phyloP scores from a whole-genome alignment of 2,329 filamentous ascomycete species.

The Chaetothyriales sp. region DNA sequence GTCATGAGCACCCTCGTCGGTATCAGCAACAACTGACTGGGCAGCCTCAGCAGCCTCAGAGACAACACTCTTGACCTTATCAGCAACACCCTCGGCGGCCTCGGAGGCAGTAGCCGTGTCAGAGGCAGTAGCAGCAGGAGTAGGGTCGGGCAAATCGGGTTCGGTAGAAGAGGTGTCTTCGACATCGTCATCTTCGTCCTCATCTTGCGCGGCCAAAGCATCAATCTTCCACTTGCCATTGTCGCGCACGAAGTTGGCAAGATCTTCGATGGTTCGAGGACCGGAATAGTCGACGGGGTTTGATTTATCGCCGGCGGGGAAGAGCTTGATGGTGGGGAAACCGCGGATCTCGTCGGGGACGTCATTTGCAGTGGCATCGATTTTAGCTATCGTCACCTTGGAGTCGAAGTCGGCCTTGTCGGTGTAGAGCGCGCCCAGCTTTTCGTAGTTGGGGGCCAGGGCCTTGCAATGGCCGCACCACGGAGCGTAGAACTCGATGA shows the following conservation, averaged over 20 bases:
- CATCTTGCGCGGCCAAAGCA: slow-evolving; percentile 46
- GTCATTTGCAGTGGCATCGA: slow-evolving; percentile 91
- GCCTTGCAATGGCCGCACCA: slow-evolving; percentile 61
- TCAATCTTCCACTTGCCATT: slow-evolving; percentile 81
- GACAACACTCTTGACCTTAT: slow-evolving; percentile 54
- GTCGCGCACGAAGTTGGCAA: slow-evolving; percentile 84
- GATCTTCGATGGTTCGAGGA: slow-evolving; percentile 76
- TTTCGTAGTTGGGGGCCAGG: slow-evolving; percentile 54
- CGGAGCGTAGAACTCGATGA: slow-evolving; percentile 96
- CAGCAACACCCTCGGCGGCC: slow-evolving; percentile 44
- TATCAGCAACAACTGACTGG: slow-evolving; percentile 12
- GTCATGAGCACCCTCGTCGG: slow-evolving; percentile 13
- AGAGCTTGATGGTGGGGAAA: slow-evolving; percentile 99
- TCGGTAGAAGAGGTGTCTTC: slow-evolving; percentile 34
- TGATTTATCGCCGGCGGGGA: slow-evolving; percentile 77
- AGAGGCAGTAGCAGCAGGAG: slow-evolving; percentile 16
- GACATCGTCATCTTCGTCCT: slow-evolving; percentile 38
- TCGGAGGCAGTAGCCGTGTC: slow-evolving; percentile 1
- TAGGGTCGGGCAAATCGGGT: slow-evolving; percentile 18
- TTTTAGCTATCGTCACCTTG: slow-evolving; percentile 65
- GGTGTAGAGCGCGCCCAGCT: slow-evolving; percentile 45
- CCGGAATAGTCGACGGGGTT: slow-evolving; percentile 77
- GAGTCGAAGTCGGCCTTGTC: slow-evolving; percentile 35
- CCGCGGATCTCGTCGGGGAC: slow-evolving; percentile 93
- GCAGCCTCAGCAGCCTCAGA: slow-evolving; percentile 34